Percentiles rank a stretch among this genome's conserved stretches.
phyloP scores from a whole-genome alignment of 1,284 basidiomycete species.

The Malassezia dermatis region DNA sequence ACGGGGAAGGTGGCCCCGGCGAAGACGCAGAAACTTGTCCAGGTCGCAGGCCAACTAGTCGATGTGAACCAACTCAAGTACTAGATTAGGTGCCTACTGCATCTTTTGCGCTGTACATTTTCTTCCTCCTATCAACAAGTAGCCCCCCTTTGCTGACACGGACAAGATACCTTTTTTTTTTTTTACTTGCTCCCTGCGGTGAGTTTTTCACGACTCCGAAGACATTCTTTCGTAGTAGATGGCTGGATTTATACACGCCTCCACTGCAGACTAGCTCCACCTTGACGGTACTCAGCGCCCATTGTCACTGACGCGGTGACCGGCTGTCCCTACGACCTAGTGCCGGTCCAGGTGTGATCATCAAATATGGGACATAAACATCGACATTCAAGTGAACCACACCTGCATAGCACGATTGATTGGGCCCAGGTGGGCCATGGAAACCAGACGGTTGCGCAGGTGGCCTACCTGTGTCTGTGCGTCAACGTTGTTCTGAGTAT shows the following conservation, averaged over 20 bases:
- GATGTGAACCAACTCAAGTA: slow-evolving; percentile 13
- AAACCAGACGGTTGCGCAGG: slow-evolving; percentile 35
- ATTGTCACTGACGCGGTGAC: neutral
- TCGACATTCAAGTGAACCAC: slow-evolving; percentile 33
- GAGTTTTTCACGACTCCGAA: neutral
- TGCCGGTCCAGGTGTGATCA: neutral
- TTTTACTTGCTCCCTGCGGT: neutral
- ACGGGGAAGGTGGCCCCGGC: neutral
- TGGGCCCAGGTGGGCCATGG: slow-evolving; percentile 23
- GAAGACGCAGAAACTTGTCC: neutral
- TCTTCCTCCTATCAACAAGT: neutral
- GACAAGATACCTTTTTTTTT: neutral
- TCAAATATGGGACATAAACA: slow-evolving; percentile 18
- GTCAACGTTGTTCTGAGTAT: slow-evolving; percentile 72
- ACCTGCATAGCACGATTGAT: slow-evolving; percentile 28
- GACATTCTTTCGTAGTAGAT: neutral
- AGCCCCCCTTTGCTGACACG: neutral
- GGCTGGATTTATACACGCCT: neutral
- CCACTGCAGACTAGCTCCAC: neutral
- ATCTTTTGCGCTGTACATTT: neutral
- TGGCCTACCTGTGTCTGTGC: slow-evolving; percentile 59
- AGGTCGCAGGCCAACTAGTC: slow-evolving; percentile 5
- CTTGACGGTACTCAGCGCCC: neutral
- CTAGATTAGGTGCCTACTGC: neutral
- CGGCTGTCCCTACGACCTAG: neutral